These are phyloP conservation scores for Xylaria sp. DNA, from an alignment of 2,329 filamentous ascomycete genomes.

Conservation along the genomic window DNA sequence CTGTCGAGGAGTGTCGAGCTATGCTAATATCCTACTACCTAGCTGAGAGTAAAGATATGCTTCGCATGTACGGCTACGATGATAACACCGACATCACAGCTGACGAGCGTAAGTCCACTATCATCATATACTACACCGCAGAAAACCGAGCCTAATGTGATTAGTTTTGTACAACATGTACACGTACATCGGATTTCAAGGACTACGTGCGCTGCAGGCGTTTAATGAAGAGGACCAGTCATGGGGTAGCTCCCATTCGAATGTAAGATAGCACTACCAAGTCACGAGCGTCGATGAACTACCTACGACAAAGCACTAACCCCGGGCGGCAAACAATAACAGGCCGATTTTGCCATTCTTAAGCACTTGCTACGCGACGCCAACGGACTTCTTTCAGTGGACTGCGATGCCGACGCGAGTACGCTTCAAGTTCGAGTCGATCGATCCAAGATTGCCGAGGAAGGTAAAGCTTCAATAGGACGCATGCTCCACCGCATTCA, in stretches of 20 bases:
- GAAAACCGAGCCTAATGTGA: not conserved
- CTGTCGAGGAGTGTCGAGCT: slow-evolving; percentile 66
- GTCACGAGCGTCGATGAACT: not conserved
- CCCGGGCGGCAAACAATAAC: not conserved
- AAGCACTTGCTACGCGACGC: not conserved
- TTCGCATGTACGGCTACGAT: slow-evolving; percentile 69
- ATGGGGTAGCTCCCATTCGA: not conserved
- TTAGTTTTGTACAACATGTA: slow-evolving; percentile 3
- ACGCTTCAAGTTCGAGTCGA: slow-evolving; percentile 53
- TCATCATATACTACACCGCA: not conserved
- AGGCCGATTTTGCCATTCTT: slow-evolving; percentile 1
- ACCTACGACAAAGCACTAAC: not conserved
- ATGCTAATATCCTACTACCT: slow-evolving; percentile 50
- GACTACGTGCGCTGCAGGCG: not conserved
- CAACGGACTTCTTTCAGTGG: not conserved
- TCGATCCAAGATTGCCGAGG: slow-evolving; percentile 60
- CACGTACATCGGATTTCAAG: not conserved
- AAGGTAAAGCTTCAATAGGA: slow-evolving; percentile 65
- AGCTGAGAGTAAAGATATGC: slow-evolving; percentile 56
- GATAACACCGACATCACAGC: not conserved
- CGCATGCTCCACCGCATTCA: slow-evolving; percentile 65
- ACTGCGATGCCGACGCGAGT: not conserved
- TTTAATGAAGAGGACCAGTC: not conserved
- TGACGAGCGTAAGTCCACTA: not conserved
- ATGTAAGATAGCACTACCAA: not conserved